phyloP scores from a whole-genome alignment of 257 asterid species.

The Misopates orontium region DNA sequence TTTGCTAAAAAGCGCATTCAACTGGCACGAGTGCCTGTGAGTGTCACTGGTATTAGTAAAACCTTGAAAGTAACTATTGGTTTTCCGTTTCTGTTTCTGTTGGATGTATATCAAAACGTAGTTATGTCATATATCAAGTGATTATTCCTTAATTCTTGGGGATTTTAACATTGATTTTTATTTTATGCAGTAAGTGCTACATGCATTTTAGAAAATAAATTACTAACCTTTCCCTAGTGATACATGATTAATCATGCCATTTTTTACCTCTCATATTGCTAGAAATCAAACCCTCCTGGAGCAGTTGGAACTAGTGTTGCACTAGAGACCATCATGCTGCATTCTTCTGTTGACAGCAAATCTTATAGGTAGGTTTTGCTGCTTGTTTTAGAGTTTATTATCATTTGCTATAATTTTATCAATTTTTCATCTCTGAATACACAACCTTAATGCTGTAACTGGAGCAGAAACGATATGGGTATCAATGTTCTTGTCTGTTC shows the following conservation, averaged over 20 bases:
- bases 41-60: no score
- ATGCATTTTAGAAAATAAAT: background rate
- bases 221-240: constrained; percentile 3
- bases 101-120: background rate
- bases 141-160: background rate
- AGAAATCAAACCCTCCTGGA: constrained; percentile 86
- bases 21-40: no score
- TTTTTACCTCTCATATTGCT: constrained; percentile 31
- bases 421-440: constrained; percentile 21
- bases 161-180: background rate
- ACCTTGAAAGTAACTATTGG: background rate
- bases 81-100: background rate
- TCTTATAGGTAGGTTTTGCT: constrained; percentile 46
- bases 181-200: background rate
- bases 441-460: constrained; percentile 19
- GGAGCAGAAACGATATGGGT: constrained; percentile 57
- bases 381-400: background rate
- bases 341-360: constrained; percentile 55
- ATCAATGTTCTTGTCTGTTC: constrained; percentile 80
- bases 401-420: constrained; percentile 18
- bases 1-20: no score
- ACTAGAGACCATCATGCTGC: constrained; percentile 76
- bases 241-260: no score
- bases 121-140: constrained; percentile 1
- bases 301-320: constrained; percentile 97